phyloP scores from a whole-genome alignment of 2,329 filamentous ascomycete genomes.

The Capronia americana region DNA sequence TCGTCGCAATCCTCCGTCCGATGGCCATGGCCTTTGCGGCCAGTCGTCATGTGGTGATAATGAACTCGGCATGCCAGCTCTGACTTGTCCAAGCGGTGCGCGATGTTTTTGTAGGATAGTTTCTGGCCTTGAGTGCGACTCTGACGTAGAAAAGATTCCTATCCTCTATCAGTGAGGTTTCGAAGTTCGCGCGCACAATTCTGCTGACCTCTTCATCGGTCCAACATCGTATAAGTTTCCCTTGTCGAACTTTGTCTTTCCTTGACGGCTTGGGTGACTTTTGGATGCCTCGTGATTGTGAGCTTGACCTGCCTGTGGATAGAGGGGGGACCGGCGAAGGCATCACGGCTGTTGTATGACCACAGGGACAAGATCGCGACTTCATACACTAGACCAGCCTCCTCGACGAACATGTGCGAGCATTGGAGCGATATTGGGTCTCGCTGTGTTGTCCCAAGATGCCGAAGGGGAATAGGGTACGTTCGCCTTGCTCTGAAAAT shows the following conservation, averaged over 20 bases:
- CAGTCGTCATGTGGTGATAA: conserved; percentile 82
- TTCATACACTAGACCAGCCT: neutral
- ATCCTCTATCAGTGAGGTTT: conserved; percentile 16
- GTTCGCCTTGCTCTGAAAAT: conserved; percentile 14
- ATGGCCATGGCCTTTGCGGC: conserved; percentile 33
- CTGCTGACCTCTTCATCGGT: conserved; percentile 78
- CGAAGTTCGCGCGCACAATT: conserved; percentile 18
- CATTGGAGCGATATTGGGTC: neutral
- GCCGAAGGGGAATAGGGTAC: neutral
- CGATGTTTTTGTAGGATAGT: conserved; percentile 91
- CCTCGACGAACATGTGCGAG: neutral
- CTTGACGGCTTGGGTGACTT: conserved; percentile 54
- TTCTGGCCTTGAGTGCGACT: conserved; percentile 74
- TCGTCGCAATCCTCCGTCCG: conserved; percentile 28
- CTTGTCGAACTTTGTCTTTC: conserved; percentile 35
- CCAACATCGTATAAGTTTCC: conserved; percentile 66
- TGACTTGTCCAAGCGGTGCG: conserved; percentile 82
- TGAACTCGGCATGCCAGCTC: conserved; percentile 86
- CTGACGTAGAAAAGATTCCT: conserved; percentile 85
- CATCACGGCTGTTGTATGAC: conserved; percentile 38
- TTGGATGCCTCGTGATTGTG: conserved; percentile 73
- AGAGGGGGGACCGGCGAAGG: conserved; percentile 25
- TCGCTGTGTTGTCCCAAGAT: neutral
- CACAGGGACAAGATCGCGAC: neutral
- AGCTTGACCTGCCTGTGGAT: conserved; percentile 67